Evolutionary conservation across 139 green algal species (phyloP).

Genomic region (Nannochloris sp.): DNA sequence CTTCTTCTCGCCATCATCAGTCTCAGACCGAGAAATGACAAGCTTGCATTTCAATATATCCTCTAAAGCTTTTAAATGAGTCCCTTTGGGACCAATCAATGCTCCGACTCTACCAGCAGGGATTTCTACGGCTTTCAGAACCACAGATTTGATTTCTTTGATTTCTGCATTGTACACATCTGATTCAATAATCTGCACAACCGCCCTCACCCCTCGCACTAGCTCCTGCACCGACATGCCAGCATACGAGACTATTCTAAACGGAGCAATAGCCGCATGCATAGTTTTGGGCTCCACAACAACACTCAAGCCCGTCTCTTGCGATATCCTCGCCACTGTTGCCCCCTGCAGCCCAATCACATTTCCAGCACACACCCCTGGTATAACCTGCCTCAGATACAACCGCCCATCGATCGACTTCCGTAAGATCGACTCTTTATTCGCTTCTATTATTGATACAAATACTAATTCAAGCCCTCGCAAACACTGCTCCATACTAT

Average conservation of each 20-base stretch:
- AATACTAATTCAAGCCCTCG: conserved; percentile 13
- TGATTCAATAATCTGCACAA: conserved; percentile 12
- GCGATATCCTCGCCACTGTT: conserved; percentile 11
- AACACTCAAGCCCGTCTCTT: not conserved
- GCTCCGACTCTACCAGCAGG: conserved; percentile 17
- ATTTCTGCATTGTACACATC: conserved; percentile 24
- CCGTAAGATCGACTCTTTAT: conserved; percentile 5
- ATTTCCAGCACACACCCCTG: conserved; percentile 21
- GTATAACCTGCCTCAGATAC: conserved; percentile 23
- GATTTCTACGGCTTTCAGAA: conserved; percentile 20
- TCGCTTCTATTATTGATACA: conserved; percentile 7
- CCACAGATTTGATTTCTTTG: conserved; percentile 18
- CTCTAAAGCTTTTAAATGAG: conserved; percentile 23
- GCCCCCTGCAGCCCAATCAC: conserved; percentile 25
- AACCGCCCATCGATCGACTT: not conserved
- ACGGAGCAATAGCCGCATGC: conserved; percentile 29
- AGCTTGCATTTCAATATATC: conserved; percentile 29
- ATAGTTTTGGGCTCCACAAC: conserved; percentile 16
- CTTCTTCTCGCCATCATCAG: not conserved
- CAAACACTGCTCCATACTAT: conserved; percentile 1
- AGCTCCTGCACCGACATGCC: not conserved
- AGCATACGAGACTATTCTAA: conserved; percentile 22
- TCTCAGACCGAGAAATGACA: conserved; percentile 13
- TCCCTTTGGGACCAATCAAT: conserved; percentile 22
- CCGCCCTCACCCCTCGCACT: conserved; percentile 8